Conservation (phyloP, 768 basidiomycete species). For the Lentinula sp. region DNA sequence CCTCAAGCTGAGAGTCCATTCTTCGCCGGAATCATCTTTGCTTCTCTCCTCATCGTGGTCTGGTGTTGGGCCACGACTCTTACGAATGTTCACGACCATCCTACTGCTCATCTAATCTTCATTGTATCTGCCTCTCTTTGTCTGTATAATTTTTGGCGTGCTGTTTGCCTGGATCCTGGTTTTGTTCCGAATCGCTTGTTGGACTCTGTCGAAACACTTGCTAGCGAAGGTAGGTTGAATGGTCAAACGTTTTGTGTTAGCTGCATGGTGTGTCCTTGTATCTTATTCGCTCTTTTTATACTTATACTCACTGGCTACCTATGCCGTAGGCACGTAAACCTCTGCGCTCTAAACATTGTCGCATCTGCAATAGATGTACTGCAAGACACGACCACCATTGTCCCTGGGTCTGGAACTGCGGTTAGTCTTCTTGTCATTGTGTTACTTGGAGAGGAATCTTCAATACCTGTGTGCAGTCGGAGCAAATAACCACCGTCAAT, state of each 20-base stretch:
- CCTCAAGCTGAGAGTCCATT: slow-evolving; percentile 90
- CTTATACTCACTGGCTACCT: not conserved
- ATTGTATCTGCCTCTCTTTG: slow-evolving; percentile 66
- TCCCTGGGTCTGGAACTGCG: slow-evolving; percentile 99
- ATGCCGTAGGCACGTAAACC: slow-evolving; percentile 76
- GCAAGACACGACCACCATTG: slow-evolving; percentile 95
- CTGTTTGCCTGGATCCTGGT: slow-evolving; percentile 86
- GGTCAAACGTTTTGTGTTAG: slow-evolving; percentile 96
- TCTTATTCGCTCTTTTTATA: not conserved
- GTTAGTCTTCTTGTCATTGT: slow-evolving; percentile 37
- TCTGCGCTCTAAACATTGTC: slow-evolving; percentile 91
- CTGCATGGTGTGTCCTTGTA: slow-evolving; percentile 66
- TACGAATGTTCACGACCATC: slow-evolving; percentile 70
- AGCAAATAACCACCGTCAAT: slow-evolving; percentile 90
- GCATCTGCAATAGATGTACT: slow-evolving; percentile 84
- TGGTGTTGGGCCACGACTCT: slow-evolving; percentile 80
- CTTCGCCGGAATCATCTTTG: slow-evolving; percentile 86
- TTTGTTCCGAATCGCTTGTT: not conserved
- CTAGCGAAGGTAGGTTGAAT: slow-evolving; percentile 82
- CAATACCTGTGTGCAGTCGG: slow-evolving; percentile 53
- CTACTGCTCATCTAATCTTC: slow-evolving; percentile 73
- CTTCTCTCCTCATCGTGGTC: slow-evolving; percentile 80
- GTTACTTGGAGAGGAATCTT: not conserved
- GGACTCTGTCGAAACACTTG: slow-evolving; percentile 67
- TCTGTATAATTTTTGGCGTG: slow-evolving; percentile 85